Evolutionary conservation across 225 moss, liverwort and hornwort genomes (phyloP).

Genomic region (Sphagnum tenellum): DNA sequence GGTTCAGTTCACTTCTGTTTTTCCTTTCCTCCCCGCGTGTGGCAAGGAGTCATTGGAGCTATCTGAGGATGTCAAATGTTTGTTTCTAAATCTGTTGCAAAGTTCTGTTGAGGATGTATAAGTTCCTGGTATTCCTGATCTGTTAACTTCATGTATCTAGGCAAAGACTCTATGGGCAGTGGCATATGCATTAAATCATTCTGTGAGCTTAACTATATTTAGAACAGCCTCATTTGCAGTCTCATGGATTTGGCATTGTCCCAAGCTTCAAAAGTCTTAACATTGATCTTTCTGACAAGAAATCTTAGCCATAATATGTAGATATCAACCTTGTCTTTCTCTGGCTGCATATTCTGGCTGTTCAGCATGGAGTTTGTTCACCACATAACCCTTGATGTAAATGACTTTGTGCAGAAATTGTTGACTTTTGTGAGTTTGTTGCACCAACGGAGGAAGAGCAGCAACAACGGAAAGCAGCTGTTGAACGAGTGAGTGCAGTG

Average conservation of each 20-base stretch:
- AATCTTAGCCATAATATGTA: neutral
- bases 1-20: constrained; percentile 22
- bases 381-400: neutral
- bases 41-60: too few species aligned
- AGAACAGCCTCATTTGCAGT: too few species aligned
- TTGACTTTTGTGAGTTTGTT: constrained; percentile 71
- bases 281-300: neutral
- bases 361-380: neutral
- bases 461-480: constrained; percentile 40
- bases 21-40: neutral
- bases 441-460: constrained; percentile 66
- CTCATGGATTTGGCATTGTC: too few species aligned
- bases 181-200: too few species aligned
- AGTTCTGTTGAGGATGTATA: neutral
- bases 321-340: neutral
- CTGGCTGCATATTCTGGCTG: neutral
- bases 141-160: too few species aligned
- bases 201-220: too few species aligned
- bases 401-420: constrained; percentile 43
- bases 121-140: too few species aligned
- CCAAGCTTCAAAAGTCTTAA: neutral
- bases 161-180: too few species aligned
- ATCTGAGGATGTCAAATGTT: too few species aligned
- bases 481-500: constrained; percentile 53
- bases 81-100: neutral